These are phyloP conservation scores for Chalciporus piperatus DNA, from an alignment of 768 basidiomycete genomes.

Conservation along the genomic window DNA sequence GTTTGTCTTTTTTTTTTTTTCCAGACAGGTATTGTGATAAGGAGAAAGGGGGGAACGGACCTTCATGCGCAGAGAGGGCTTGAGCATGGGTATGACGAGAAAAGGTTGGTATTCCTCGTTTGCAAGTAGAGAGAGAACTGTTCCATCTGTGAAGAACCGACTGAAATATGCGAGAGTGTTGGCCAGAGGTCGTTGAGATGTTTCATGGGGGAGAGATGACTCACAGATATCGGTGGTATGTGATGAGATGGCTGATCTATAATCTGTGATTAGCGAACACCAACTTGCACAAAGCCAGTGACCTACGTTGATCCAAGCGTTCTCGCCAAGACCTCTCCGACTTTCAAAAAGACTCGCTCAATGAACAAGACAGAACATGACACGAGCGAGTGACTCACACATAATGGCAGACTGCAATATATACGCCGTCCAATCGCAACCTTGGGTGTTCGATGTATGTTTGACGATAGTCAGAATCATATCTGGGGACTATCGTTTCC, in stretches of 20 bases:
- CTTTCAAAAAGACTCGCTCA: conserved; percentile 9
- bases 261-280: conserved; percentile 4
- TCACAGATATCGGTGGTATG: conserved; percentile 89
- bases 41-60: conserved; percentile 32
- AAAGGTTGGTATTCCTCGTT: conserved; percentile 74
- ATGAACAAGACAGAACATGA: not conserved
- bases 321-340: conserved; percentile 73
- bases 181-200: not conserved
- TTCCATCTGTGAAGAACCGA: conserved; percentile 85
- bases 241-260: conserved; percentile 81
- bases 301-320: conserved; percentile 83
- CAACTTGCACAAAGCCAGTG: not conserved
- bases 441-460: conserved; percentile 83
- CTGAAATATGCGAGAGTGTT: too few relatives aligned
- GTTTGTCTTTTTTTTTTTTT: too few relatives aligned
- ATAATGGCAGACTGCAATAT: conserved; percentile 90
- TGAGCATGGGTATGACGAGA: conserved; percentile 71
- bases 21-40: not conserved
- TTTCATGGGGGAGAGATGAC: conserved; percentile 20
- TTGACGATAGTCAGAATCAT: conserved; percentile 65
- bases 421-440: conserved; percentile 82
- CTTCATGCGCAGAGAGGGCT: conserved; percentile 77
- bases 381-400: conserved; percentile 49
- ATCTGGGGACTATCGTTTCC: conserved; percentile 47
- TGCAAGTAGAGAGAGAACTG: conserved; percentile 79